These are phyloP conservation scores for Chloris gayana DNA, from an alignment of 176 grass and related monocot genomes.

Conservation along the genomic window DNA sequence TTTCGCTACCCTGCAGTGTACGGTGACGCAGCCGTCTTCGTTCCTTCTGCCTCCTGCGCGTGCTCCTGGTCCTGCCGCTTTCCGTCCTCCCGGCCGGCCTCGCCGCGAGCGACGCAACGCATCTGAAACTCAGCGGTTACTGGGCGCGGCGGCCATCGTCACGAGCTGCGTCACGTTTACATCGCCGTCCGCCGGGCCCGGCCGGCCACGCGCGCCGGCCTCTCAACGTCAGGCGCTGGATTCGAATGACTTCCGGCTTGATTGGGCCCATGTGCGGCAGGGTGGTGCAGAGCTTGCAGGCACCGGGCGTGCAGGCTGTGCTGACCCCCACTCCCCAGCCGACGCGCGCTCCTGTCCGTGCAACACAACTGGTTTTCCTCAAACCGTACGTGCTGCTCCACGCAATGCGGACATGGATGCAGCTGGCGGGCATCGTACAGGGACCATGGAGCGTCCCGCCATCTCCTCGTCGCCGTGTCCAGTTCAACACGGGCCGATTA, in stretches of 20 bases:
- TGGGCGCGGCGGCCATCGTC: not conserved
- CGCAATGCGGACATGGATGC: not conserved
- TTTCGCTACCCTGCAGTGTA: not conserved
- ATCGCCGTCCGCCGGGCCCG: not conserved
- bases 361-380: not conserved
- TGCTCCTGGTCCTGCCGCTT: not conserved
- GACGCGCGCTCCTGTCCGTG: not conserved
- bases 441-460: not conserved
- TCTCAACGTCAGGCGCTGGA: not conserved
- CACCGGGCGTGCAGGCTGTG: not conserved
- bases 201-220: not conserved
- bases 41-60: not conserved
- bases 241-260: not conserved
- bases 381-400: not conserved
- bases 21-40: not conserved
- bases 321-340: conserved; percentile 10
- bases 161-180: not conserved
- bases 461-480: not conserved
- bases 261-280: not conserved
- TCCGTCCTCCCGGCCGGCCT: conserved; percentile 5
- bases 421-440: not conserved
- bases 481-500: not conserved
- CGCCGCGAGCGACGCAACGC: not conserved
- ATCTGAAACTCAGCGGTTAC: conserved; percentile 1
- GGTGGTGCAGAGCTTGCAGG: not conserved